phyloP scores from a whole-genome alignment of 192 early-diverging fungal species.

The Coemansia sp. region DNA sequence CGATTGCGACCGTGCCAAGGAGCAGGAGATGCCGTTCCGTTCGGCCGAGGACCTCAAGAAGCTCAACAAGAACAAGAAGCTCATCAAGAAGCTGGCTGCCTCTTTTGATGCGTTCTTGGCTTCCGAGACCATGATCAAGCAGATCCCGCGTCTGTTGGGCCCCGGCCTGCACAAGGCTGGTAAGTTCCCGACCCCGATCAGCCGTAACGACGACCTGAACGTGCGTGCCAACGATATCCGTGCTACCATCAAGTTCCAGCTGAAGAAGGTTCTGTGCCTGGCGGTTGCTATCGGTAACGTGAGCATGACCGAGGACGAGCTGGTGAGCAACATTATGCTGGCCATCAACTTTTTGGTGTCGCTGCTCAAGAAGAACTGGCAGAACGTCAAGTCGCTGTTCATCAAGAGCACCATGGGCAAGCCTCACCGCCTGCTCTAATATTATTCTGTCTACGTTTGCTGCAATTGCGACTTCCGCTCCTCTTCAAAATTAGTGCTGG shows the following conservation, averaged over 20 bases:
- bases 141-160: constrained; percentile 97
- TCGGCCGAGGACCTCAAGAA: constrained; percentile 99
- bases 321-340: constrained; percentile 95
- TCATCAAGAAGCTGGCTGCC: constrained; percentile 99
- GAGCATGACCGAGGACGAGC: constrained; percentile 91
- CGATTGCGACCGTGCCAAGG: constrained; percentile 95
- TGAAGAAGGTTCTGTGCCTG: constrained; percentile 98
- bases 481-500: constrained; percentile 11
- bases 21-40: constrained; percentile 80
- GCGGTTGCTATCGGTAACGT: constrained; percentile 96
- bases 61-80: constrained; percentile 99
- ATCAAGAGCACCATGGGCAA: constrained; percentile 98
- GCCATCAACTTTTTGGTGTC: constrained; percentile 98
- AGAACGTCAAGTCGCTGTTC: constrained; percentile 97
- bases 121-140: constrained; percentile 97
- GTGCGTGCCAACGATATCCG: constrained; percentile 91
- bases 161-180: constrained; percentile 99
- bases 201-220: constrained; percentile 80
- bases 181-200: constrained; percentile 97
- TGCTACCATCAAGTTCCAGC: constrained; percentile 99
- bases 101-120: constrained; percentile 98
- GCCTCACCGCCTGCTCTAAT: constrained; percentile 83
- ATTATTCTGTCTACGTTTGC: not conserved
- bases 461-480: constrained; percentile 24
- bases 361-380: constrained; percentile 98